Base-by-base conservation (phyloP, 805 yeast species). In the Cyberlindnera saturnus region DNA sequence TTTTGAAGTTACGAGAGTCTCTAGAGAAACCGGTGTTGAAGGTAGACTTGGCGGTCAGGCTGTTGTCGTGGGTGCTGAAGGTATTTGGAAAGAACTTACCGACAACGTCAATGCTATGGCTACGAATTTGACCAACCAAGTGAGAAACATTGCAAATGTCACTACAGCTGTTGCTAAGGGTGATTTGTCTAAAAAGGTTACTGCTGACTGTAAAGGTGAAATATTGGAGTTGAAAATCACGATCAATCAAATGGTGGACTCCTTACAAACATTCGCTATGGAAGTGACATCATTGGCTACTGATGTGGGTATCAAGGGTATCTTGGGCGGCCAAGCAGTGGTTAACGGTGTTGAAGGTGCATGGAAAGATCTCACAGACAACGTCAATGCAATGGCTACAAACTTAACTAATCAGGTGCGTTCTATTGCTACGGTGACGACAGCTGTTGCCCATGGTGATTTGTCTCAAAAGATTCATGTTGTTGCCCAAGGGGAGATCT, bases 51-150 rank as follows among this genome's bases (percentile, higher is more conserved):
- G 95, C 42, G 95, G 95, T 8, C 95, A 86, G 62, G 95, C 95
- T 3, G 77, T 81, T 44, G 85, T 86, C 43, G 82, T 79, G 45
- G 86, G 83, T 46, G 93, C 86, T 29, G 87, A 84, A 53, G 95
- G 95, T 49, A 86, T 86, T 43, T 86, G 95, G 95, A 77, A 83
- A 55, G 95, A 86, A 61, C 73, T 86, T 36, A 86, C 95, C 1
- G 95, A 86, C 61, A 86, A 86, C 56, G 93, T 86, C 43, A 86
- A 86, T 58, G 95, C 95, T 38, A 86, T 86, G 95, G 95, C 95
- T 28, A 71, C 82, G 26, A 86, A 86, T 62, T 73, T 86, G 58
- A 86, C 95, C 0, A 86, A 87, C 33, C 95, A 86, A 62, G 95
- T 86, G 49, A 75, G 95, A 44, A 95, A 87, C 55, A 84, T 87